Base-by-base conservation (phyloP, 2,329 filamentous ascomycete genomes). In the Claviceps spartinae region DNA sequence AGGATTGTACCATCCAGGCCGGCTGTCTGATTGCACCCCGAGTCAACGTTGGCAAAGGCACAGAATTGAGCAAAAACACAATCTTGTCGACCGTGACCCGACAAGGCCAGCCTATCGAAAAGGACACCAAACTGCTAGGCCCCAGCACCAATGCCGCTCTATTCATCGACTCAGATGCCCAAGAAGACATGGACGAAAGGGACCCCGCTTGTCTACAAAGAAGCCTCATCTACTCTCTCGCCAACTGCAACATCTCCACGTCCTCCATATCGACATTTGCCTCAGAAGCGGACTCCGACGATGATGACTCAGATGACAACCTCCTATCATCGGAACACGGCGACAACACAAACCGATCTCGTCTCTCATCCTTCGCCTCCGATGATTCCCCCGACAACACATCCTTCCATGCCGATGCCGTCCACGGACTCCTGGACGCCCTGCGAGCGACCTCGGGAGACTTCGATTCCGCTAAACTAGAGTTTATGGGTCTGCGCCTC, bases 401-500 rank as follows among this genome's bases (percentile, higher is more conserved):
- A 36, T 67, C 72, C 53, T 97, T 97, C 76, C 87, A 95, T 65
- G 77, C 84, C 55, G 91, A 96, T 62, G 91, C 91, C 26, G 86
- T 91, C 3, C 76, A 83, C 57, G 91, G 88, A 55, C 78, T 97
- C n/a, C 77, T 90, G 55, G 90, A 96, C 61, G 86, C 88, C 24
- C 75, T 97, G 43, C 83, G 85, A 49, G 85, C 83, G 22, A 81
- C 82, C 13, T 78, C 80, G 14, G 79, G 82, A 11, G 87, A 94
- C 63, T 93, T 95, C 57, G 90, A 95, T 61, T 75, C 75, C 2
- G 79, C 81, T 48, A 88, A 91, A 65, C 79, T 97, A 37, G 93
- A 98, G 65, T 86, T 98, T 56, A 95, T 90, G 73, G 87, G 88
- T 47, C 75, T 97, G n/a, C 85, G 91, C 11, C 87, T 98, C 66